Base-by-base conservation (phyloP, 2,329 filamentous ascomycete genomes). In the Colletotrichum euphorbiae region DNA sequence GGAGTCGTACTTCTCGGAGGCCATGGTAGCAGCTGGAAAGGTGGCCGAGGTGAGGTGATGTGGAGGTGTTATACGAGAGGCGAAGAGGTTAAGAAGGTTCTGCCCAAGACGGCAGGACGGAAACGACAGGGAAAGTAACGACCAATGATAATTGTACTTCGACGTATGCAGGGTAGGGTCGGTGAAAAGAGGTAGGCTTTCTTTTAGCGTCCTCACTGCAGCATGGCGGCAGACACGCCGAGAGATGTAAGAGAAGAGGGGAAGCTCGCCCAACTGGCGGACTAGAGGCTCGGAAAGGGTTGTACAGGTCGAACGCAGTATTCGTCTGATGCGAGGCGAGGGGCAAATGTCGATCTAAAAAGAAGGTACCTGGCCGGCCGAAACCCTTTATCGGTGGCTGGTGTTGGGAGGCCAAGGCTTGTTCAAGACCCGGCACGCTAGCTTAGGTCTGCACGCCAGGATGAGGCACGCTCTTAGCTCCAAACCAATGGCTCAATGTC, bases 11-110 rank as follows among this genome's bases (percentile, higher is more conserved):
- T 67, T 70, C 40, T 71, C 62, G 60, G 45, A 62, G 52, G 63
- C 63, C 69, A 71, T 71, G 52, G 63, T 71, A 19, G 40, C 59
- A 59, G 62, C 46, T 38, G 52, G 28, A 42, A 28, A 19, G 19
- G 9, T 50, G 28, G 60, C 54, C 46, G 33, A 31, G 24, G 42
- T 51, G 21, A 43, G 61, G 46, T 31, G 46, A 89, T 61, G 46
- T 66, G 54, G 61, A 17, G 69, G 56, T 71, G 77, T 67, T 87
- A 70, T 69, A 69, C 38, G 21, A 48, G 76, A 71, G 28, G 73
- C 73, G 43, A 75, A 65, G 51, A 74, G 73, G 13, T 76, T 13
- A 24, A 48, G 45, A 50, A 50, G 61, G 19, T 67, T 21, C 55
- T 45, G 36, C 33, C 46, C 62, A 67, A 66, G 62, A 48, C 56